Evolutionary conservation across 345 rosid species (phyloP).

Genomic region (Gossypium raimondii): DNA sequence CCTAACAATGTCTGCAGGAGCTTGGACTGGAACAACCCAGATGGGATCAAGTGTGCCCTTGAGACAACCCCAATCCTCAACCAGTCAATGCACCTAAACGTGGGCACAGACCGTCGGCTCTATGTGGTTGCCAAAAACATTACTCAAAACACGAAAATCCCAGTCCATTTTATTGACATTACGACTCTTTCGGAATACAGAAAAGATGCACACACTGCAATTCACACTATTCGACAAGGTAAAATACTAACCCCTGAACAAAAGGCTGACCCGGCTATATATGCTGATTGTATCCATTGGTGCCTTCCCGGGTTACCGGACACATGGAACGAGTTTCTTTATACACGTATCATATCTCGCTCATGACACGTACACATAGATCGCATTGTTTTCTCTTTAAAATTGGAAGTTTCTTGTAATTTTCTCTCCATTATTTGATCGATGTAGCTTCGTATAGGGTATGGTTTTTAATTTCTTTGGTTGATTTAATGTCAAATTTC

Average conservation of each 20-base stretch:
- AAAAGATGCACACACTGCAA: constrained; percentile 90
- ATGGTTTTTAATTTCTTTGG: constrained; percentile 13
- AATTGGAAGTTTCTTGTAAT: constrained; percentile 8
- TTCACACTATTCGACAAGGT: constrained; percentile 78
- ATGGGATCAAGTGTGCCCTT: constrained; percentile 76
- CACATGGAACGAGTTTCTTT: constrained; percentile 87
- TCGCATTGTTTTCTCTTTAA: not conserved
- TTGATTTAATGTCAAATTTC: constrained; percentile 6
- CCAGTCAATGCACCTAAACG: constrained; percentile 43
- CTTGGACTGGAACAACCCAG: constrained; percentile 75
- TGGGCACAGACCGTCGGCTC: constrained; percentile 72
- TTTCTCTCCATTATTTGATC: constrained; percentile 1
- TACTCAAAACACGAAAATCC: constrained; percentile 44
- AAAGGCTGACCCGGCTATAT: constrained; percentile 69
- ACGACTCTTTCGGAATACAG: constrained; percentile 73
- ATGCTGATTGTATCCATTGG: constrained; percentile 97
- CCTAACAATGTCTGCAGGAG: constrained; percentile 46
- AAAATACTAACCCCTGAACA: constrained; percentile 71
- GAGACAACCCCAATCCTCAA: constrained; percentile 68
- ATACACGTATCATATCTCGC: constrained; percentile 60
- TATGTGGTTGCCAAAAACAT: constrained; percentile 46
- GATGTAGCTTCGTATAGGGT: constrained; percentile 3
- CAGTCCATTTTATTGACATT: constrained; percentile 64
- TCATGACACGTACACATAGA: constrained; percentile 38
- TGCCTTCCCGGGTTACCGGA: constrained; percentile 95